Evolutionary conservation across 1,139 yeast species (phyloP).

Genomic region (Candida tropicalis): DNA sequence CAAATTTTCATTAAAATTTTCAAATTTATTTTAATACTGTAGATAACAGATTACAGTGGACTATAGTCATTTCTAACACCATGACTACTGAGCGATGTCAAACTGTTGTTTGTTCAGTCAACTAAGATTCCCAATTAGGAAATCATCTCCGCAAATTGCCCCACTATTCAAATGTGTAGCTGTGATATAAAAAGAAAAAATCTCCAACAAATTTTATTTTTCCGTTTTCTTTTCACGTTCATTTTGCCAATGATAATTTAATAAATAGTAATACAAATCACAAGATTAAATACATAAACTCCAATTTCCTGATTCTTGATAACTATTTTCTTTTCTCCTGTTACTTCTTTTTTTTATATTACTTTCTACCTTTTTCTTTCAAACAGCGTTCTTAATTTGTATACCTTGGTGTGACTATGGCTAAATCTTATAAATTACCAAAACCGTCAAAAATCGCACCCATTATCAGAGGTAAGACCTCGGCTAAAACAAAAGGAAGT

Average conservation of each 20-base stretch:
- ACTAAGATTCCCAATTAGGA: too few relatives aligned
- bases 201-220: background rate
- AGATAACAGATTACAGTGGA: too few relatives aligned
- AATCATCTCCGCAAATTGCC: conserved; percentile 1
- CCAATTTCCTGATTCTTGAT: too few relatives aligned
- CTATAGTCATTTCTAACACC: too few relatives aligned
- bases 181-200: too few relatives aligned
- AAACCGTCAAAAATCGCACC: background rate
- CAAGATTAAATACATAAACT: too few relatives aligned
- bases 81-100: too few relatives aligned
- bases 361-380: background rate
- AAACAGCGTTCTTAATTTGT: background rate
- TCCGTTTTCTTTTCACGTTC: conserved; percentile 2
- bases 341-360: background rate
- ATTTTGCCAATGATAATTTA: conserved; percentile 3
- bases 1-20: too few relatives aligned
- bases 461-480: background rate
- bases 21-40: too few relatives aligned
- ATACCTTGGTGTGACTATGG: background rate
- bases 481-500: conserved; percentile 5
- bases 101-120: too few relatives aligned
- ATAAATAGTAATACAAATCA: background rate
- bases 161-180: too few relatives aligned
- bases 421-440: conserved; percentile 1
- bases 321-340: background rate